A percentile compares a stretch with the other conserved stretches of the same genome.
These are phyloP conservation scores for Vaccinium corymbosum DNA, from an alignment of 148 eudicot species.

Conservation along the genomic window DNA sequence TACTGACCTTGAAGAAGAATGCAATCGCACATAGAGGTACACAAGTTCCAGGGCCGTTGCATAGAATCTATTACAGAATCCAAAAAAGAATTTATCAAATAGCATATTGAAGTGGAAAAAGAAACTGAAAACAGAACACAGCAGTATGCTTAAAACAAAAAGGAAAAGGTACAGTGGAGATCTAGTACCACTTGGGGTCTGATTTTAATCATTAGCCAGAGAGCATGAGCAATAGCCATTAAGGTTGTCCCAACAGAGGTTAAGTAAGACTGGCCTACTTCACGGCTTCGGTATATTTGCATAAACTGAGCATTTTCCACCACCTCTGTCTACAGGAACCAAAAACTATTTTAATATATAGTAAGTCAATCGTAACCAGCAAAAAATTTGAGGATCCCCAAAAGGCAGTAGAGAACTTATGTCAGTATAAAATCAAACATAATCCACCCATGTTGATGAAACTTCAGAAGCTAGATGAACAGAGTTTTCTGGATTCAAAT, in stretches of 20 bases:
- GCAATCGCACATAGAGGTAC: slow-evolving; percentile 77
- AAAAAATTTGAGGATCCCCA: neutral
- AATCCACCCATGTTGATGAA: neutral
- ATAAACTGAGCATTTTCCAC: slow-evolving; percentile 47
- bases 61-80: slow-evolving; percentile 56
- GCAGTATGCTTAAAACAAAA: neutral
- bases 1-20: slow-evolving; percentile 68
- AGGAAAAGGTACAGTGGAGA: neutral
- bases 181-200: slow-evolving; percentile 83
- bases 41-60: slow-evolving; percentile 97
- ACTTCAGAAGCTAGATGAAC: neutral
- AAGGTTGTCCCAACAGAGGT: slow-evolving; percentile 82
- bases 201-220: slow-evolving; percentile 82
- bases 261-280: slow-evolving; percentile 90
- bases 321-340: slow-evolving; percentile 35
- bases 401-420: neutral
- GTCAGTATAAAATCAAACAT: neutral
- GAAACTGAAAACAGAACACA: neutral
- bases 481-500: slow-evolving; percentile 9
- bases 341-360: slow-evolving; percentile 9
- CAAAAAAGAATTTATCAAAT: neutral
- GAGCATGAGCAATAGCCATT: slow-evolving; percentile 71
- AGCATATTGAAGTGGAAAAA: neutral
- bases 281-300: slow-evolving; percentile 89
- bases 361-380: neutral